Evolutionary conservation across 106 monocot genomes (phyloP).

Genomic region (Dioscorea zingiberensis): DNA sequence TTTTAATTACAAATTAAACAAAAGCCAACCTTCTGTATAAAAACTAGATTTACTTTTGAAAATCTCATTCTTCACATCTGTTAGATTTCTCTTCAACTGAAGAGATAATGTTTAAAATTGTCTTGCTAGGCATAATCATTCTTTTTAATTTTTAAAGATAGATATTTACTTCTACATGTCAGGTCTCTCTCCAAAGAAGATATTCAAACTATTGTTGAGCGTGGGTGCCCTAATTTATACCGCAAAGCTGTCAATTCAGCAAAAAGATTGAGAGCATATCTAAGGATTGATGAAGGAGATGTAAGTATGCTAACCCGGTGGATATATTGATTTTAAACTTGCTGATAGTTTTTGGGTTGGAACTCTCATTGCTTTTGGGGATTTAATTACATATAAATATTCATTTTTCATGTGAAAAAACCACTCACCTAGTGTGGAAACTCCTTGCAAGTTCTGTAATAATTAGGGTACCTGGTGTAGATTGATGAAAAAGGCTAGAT

Average conservation of each 20-base stretch:
- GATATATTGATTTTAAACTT: background rate
- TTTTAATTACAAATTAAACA: background rate
- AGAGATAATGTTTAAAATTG: background rate
- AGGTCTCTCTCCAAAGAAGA: conserved; percentile 74
- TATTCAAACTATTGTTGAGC: conserved; percentile 60
- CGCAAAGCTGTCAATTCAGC: conserved; percentile 85
- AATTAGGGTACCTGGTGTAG: too few relatives aligned
- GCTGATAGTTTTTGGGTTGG: background rate
- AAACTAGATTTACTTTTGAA: background rate
- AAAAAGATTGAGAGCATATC: conserved; percentile 82
- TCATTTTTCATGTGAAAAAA: too few relatives aligned
- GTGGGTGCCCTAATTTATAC: conserved; percentile 83
- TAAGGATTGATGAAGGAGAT: conserved; percentile 76
- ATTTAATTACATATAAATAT: too few relatives aligned
- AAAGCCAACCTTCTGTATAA: background rate
- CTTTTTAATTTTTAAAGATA: background rate
- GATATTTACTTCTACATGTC: conserved; percentile 5
- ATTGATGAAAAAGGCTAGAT: too few relatives aligned
- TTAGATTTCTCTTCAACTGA: background rate
- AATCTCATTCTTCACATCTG: background rate
- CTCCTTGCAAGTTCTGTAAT: too few relatives aligned
- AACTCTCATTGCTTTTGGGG: too few relatives aligned
- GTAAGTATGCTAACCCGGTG: conserved; percentile 33
- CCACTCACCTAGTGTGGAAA: too few relatives aligned
- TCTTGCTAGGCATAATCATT: background rate